Conservation (phyloP, 169 alveolate genomes). For the Cryptosporidium muris region DNA sequence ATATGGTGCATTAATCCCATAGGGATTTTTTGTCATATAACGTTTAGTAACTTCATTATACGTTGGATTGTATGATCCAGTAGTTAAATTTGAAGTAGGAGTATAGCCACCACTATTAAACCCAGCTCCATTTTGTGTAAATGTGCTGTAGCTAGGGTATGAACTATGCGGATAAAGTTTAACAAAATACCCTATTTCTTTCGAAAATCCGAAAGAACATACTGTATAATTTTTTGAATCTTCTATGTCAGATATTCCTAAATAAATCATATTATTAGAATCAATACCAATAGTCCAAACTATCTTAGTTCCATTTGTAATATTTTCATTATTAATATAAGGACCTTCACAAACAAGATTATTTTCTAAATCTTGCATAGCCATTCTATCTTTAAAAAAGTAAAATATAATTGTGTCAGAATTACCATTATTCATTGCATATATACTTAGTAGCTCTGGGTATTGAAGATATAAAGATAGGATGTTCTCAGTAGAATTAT, state of each 20-base stretch:
- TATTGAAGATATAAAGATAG: conserved; percentile 1
- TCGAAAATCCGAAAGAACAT: conserved; percentile 20
- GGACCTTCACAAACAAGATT: conserved; percentile 43
- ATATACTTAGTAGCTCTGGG: background rate
- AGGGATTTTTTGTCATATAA: conserved; percentile 26
- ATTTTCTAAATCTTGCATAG: conserved; percentile 12
- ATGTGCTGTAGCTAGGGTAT: conserved; percentile 1
- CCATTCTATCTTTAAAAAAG: conserved; percentile 38
- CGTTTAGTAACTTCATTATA: background rate
- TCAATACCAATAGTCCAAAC: conserved; percentile 57
- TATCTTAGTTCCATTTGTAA: background rate
- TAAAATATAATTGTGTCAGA: conserved; percentile 2
- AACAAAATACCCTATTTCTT: background rate
- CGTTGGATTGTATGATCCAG: conserved; percentile 27
- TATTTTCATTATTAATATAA: conserved; percentile 10
- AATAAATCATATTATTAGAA: conserved; percentile 34
- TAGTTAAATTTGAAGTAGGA: conserved; percentile 7
- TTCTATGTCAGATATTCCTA: conserved; percentile 17
- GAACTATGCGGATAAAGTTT: conserved; percentile 21
- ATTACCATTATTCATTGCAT: background rate
- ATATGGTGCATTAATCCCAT: conserved; percentile 32
- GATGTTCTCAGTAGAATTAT: background rate
- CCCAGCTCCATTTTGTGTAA: conserved; percentile 46
- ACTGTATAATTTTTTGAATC: conserved; percentile 4
- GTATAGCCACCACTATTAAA: conserved; percentile 39